Evolutionary conservation across 139 green algal genomes (phyloP), one percentile per base, ranked within the genome.

Genomic region (Bryopsis sp.): DNA sequence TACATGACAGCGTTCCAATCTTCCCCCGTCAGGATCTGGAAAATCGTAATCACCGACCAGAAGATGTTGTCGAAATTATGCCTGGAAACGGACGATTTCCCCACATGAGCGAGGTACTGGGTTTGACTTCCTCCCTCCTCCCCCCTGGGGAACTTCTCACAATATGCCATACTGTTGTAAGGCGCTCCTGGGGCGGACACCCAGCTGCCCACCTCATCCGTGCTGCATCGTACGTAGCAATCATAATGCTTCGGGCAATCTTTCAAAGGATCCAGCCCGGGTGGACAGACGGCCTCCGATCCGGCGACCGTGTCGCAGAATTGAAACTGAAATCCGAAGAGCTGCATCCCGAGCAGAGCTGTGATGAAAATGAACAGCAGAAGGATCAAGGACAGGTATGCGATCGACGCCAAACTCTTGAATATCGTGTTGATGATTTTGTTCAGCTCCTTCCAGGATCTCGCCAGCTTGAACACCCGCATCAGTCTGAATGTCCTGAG

Each of bases 281-380:
- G 75, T 2, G 82, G 80, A 74, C 82, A 89, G 50, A 76, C 24
- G 48, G 61, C 38, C n/a, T 61, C 11, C 4, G 77, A 68, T 15
- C 60, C 78, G 3, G 64, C 24, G 5, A 72, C 47, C 8, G 43
- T 48, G 24, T 74, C 74, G 47, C 76, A 82, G 67, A 78, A 74
- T 2, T 43, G 38, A 2, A 78, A 78, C 47, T 81, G 61, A 72
- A 86, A 84, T 34, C 82, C 80, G 70, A 88, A 88, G 24, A 89
- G 63, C 76, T 92, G 81, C 83, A 88, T 92, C 1, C 86, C 86
- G 22, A 90, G 73, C 0, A 92, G 79, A 28, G 75, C 78, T 38
- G 82, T 79, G 33, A 91, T 76, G 68, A 86, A 87, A 33, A 89
- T 83, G 76, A 88, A 86, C 22, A 92, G 71, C 43, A 88, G 33